A percentile compares a stretch with the other conserved stretches of the same genome.
These are phyloP conservation scores for Moesziomyces sp. DNA, from an alignment of 1,284 basidiomycete genomes.

Conservation along the genomic window DNA sequence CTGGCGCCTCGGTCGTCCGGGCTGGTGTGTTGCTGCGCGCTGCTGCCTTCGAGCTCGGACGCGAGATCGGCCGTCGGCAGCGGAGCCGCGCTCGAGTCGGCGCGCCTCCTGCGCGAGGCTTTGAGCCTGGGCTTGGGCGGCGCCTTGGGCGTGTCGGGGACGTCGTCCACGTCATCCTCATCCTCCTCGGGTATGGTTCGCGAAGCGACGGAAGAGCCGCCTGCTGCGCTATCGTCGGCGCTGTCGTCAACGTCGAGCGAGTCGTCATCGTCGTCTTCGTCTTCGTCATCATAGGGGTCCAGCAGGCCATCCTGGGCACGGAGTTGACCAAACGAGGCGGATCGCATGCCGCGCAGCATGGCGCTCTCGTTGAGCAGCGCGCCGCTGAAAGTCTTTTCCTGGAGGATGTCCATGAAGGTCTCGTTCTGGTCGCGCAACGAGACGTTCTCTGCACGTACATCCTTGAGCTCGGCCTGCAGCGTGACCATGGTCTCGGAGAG, in stretches of 20 bases:
- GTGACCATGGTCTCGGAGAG: constrained; percentile 46
- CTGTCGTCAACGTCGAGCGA: constrained; percentile 23
- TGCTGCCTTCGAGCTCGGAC: constrained; percentile 86
- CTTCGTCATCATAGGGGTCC: constrained; percentile 38
- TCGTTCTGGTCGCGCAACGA: constrained; percentile 55
- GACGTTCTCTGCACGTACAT: constrained; percentile 43
- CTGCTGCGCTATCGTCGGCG: constrained; percentile 16
- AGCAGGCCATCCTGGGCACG: constrained; percentile 20
- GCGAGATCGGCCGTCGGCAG: constrained; percentile 65
- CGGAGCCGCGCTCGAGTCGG: constrained; percentile 3
- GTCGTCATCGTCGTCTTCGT: constrained; percentile 31
- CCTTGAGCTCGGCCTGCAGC: constrained; percentile 51
- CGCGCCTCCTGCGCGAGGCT: constrained; percentile 16
- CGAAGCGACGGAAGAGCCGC: constrained; percentile 20
- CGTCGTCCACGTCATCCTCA: constrained; percentile 57
- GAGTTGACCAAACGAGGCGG: constrained; percentile 25
- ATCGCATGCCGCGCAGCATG: constrained; percentile 44
- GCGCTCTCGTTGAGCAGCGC: constrained; percentile 55
- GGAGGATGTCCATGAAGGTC: constrained; percentile 54
- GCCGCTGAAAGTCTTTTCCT: constrained; percentile 60
- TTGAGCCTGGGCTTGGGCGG: constrained; percentile 14
- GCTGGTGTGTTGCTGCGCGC: constrained; percentile 65
- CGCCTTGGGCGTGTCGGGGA: constrained; percentile 51
- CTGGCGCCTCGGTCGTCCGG: constrained; percentile 25
- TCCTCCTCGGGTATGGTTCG: constrained; percentile 39